These are phyloP conservation scores for Globisporangium nunn DNA, from an alignment of 352 stramenopile species.

Conservation along the genomic window DNA sequence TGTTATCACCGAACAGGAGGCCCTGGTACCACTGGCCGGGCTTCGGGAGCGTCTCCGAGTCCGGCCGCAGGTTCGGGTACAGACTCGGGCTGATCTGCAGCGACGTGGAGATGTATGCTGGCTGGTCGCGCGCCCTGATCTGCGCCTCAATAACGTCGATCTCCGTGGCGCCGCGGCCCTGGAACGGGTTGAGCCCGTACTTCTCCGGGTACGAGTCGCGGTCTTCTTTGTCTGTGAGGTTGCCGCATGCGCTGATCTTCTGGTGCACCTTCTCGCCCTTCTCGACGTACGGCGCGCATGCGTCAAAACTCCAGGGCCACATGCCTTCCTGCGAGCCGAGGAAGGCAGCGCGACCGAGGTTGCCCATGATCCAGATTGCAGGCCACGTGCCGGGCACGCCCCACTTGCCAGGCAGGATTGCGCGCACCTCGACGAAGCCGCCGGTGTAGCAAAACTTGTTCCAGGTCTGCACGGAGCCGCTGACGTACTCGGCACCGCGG, in stretches of 20 bases:
- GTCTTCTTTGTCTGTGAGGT: slow-evolving; percentile 92
- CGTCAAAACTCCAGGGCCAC: slow-evolving; percentile 96
- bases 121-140: slow-evolving; percentile 79
- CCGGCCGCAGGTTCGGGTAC: slow-evolving; percentile 51
- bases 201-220: slow-evolving; percentile 71
- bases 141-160: slow-evolving; percentile 95
- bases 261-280: slow-evolving; percentile 89
- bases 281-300: slow-evolving; percentile 79
- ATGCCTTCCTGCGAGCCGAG: slow-evolving; percentile 89
- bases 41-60: slow-evolving; percentile 37
- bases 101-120: slow-evolving; percentile 90
- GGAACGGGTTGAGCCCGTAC: slow-evolving; percentile 87
- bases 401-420: slow-evolving; percentile 92
- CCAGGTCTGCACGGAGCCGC: slow-evolving; percentile 94
- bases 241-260: slow-evolving; percentile 91
- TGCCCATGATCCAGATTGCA: slow-evolving; percentile 97
- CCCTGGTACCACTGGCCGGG: slow-evolving; percentile 89
- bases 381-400: slow-evolving; percentile 94
- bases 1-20: slow-evolving; percentile 80
- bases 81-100: slow-evolving; percentile 88
- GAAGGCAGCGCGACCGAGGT: slow-evolving; percentile 95
- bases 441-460: slow-evolving; percentile 99
- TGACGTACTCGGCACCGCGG: slow-evolving; percentile 73
- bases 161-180: slow-evolving; percentile 93
- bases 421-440: slow-evolving; percentile 92